Base-by-base conservation (phyloP, 2,329 filamentous ascomycete genomes). In the Graphilbum fragrans region DNA sequence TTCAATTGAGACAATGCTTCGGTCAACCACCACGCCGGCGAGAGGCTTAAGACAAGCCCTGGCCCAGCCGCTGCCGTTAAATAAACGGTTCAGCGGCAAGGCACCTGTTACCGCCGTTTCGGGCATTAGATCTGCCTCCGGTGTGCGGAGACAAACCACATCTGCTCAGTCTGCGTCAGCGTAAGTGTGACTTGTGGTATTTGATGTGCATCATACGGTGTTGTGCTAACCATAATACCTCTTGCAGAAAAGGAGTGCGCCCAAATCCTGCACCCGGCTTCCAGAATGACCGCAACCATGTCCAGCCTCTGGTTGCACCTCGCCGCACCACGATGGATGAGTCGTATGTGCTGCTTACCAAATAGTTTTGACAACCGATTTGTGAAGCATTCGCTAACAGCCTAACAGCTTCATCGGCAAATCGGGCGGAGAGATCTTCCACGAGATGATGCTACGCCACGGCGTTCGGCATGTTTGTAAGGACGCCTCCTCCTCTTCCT, bases 391-490 rank as follows among this genome's bases (percentile, higher is more conserved):
- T 29, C 14, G 18, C 33, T 40, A 22, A 42, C 50, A 50, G 4
- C 20, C 3, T 7, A 44, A 42, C 50, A 86, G 81, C 46, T 94
- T 96, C 62, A 86, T 96, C 56, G 90, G 90, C 49, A 90, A 88
- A 72, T 94, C 79, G 38, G 90, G 92, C 58, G 92, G 92, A 58
- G 82, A 95, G 63, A 95, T 96, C 53, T 94, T 96, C 64, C 88
- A 96, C 63, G 90, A 96, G 66, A 96, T 96, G 90, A 95, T 98
- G 88, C 72, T 94, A 47, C 75, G 90, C 56, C 84, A 90, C 53
- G 76, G 72, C 53, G 90, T 98, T 43, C 92, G 95, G 68, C 86
- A 95, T 61, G 76, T 96, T 57, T 96, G 86, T 94, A 72, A 58
- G 86, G 80, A 4, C 2, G 14, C 29, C 37, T n/a, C 37, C 10